Conservation (phyloP, 495 filamentous ascomycete species). For the Podospora fimiseda region DNA sequence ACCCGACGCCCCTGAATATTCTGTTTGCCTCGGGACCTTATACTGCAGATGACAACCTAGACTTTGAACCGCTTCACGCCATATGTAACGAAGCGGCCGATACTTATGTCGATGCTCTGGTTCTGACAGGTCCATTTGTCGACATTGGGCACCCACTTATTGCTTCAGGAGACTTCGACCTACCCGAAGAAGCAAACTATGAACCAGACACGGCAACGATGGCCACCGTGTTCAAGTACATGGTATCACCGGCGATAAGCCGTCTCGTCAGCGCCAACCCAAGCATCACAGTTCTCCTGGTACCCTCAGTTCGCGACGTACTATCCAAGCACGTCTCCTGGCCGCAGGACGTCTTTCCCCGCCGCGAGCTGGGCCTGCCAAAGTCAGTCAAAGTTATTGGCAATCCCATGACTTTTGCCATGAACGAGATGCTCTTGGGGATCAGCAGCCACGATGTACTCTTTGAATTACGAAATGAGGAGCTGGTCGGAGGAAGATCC, state of each 20-base stretch:
- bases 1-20: conserved; percentile 61
- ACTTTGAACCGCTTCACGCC: conserved; percentile 77
- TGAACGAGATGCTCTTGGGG: conserved; percentile 79
- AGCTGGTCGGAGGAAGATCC: conserved; percentile 53
- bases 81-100: conserved; percentile 72
- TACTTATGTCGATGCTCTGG: conserved; percentile 67
- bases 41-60: conserved; percentile 82
- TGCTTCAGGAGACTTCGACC: conserved; percentile 80
- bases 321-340: conserved; percentile 77
- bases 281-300: conserved; percentile 68
- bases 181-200: conserved; percentile 61
- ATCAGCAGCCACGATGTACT: conserved; percentile 80
- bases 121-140: conserved; percentile 82
- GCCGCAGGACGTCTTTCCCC: conserved; percentile 77
- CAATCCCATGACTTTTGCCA: conserved; percentile 75
- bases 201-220: conserved; percentile 75
- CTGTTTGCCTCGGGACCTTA: conserved; percentile 81
- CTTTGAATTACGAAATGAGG: conserved; percentile 69
- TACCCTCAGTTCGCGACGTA: conserved; percentile 83
- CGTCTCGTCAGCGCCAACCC: conserved; percentile 61
- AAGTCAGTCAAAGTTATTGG: conserved; percentile 70
- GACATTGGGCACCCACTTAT: conserved; percentile 89
- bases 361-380: conserved; percentile 63
- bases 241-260: conserved; percentile 62
- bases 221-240: conserved; percentile 72